Percentiles rank a stretch among this genome's conserved stretches.
These are phyloP conservation scores for Chlorella sp. DNA, from an alignment of 139 green algal genomes.

Conservation along the genomic window DNA sequence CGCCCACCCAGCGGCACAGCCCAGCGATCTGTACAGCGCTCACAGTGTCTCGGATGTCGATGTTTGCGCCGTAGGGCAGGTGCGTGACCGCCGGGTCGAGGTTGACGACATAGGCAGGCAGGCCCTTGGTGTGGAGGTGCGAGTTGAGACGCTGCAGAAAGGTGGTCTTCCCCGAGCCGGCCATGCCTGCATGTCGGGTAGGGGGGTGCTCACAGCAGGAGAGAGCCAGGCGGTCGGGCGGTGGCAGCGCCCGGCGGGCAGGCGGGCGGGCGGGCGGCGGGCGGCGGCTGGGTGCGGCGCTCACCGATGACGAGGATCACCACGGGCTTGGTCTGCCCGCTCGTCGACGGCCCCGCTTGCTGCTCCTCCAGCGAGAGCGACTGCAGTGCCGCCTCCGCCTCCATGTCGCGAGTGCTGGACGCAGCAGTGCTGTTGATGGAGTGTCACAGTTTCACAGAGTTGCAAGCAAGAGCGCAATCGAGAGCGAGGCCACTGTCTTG, in stretches of 20 bases:
- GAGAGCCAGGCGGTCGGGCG: not conserved
- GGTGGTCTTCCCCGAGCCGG: slow-evolving; percentile 96
- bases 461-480: no score
- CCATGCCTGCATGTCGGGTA: slow-evolving; percentile 82
- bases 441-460: no score
- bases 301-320: slow-evolving; percentile 27
- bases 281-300: not conserved
- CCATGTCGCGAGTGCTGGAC: no score
- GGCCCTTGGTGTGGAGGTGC: slow-evolving; percentile 63
- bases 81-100: slow-evolving; percentile 92
- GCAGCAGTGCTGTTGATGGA: no score
- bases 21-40: not conserved
- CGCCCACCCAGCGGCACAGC: no score
- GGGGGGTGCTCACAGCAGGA: not conserved
- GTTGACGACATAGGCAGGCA: slow-evolving; percentile 92
- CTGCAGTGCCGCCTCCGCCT: not conserved
- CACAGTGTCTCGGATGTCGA: slow-evolving; percentile 98
- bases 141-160: slow-evolving; percentile 89
- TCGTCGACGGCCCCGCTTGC: slow-evolving; percentile 22
- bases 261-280: not conserved
- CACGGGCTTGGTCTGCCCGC: slow-evolving; percentile 3
- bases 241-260: not conserved
- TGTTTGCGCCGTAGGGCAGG: slow-evolving; percentile 91
- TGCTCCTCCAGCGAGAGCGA: no score
- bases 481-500: no score